Percentiles rank a stretch among this genome's conserved stretches.
Evolutionary conservation across 257 asterid species (phyloP).

Genomic region (Verbascum thapsus): DNA sequence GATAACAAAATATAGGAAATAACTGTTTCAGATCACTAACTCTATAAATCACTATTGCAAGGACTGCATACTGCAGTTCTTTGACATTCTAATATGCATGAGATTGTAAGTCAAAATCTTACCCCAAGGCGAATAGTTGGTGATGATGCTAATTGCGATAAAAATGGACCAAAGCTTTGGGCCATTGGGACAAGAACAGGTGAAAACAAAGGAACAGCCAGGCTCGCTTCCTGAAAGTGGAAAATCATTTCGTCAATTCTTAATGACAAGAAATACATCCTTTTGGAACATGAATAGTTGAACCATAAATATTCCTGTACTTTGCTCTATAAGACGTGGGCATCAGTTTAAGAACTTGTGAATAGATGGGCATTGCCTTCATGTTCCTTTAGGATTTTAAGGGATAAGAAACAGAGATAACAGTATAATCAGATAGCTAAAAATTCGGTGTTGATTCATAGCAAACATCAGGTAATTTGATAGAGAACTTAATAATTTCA

Average conservation of each 20-base stretch:
- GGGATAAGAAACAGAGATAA: neutral
- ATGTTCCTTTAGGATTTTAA: neutral
- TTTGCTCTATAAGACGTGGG: constrained; percentile 3
- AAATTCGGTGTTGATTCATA: neutral
- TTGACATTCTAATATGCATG: constrained; percentile 14
- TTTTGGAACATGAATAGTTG: neutral
- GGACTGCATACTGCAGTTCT: neutral
- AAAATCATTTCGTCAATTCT: constrained; percentile 16
- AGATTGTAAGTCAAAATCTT: constrained; percentile 38
- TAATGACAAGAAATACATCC: constrained; percentile 16
- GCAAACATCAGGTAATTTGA: constrained; percentile 5
- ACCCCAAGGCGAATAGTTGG: constrained; percentile 95
- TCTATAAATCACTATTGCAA: neutral
- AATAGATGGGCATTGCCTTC: constrained; percentile 10
- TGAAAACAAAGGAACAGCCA: constrained; percentile 83
- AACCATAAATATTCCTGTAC: constrained; percentile 5
- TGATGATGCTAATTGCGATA: constrained; percentile 76
- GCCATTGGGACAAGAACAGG: constrained; percentile 86
- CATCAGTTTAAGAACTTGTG: neutral
- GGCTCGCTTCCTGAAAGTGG: constrained; percentile 79
- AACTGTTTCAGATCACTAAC: constrained; percentile 1
- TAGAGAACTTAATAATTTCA: neutral
- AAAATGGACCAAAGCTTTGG: constrained; percentile 81
- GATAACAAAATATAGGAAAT: neutral
- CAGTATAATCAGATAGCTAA: too few species aligned